Evolutionary conservation across 225 moss, liverwort and hornwort species (phyloP).

Genomic region (Climacium dendroides): DNA sequence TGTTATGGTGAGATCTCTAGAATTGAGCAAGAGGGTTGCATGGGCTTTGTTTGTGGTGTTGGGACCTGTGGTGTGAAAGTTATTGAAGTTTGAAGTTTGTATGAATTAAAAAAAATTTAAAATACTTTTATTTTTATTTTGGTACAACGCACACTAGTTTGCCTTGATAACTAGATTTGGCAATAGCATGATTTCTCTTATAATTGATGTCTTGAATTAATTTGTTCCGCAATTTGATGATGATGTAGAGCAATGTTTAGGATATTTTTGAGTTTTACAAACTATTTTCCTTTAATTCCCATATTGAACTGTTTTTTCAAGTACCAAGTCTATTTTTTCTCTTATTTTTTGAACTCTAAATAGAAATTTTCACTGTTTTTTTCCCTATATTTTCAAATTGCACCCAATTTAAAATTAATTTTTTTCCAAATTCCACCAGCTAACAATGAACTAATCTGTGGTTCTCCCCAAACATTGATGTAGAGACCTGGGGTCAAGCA

Average conservation of each 20-base stretch:
- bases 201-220: background rate
- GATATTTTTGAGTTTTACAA: background rate
- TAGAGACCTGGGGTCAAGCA: slow-evolving; percentile 19
- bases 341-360: too few relatives aligned
- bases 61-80: too few relatives aligned
- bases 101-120: too few relatives aligned
- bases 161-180: background rate
- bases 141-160: background rate
- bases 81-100: too few relatives aligned
- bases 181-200: background rate
- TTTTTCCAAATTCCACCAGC: background rate
- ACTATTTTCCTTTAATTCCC: too few relatives aligned
- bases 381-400: background rate
- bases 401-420: background rate
- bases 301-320: background rate
- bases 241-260: background rate
- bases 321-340: background rate
- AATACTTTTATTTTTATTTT: too few relatives aligned
- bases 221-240: background rate
- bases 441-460: background rate
- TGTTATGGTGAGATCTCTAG: too few relatives aligned
- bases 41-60: too few relatives aligned
- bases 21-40: too few relatives aligned
- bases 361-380: background rate
- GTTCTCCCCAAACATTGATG: background rate